Base-by-base conservation (phyloP, 345 rosid species). In the Salix viminalis region DNA sequence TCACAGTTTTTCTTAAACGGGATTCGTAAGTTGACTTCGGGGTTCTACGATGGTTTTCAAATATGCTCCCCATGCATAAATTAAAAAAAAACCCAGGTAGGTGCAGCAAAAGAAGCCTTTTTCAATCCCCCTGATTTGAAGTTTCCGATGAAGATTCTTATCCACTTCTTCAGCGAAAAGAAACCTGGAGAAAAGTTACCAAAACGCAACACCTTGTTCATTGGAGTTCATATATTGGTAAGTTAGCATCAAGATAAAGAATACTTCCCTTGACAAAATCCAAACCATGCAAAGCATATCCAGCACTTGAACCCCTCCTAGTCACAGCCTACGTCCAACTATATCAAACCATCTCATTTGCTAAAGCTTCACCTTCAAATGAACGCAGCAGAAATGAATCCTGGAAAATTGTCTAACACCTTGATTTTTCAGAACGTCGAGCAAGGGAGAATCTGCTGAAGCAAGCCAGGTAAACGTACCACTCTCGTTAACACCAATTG, bases 271-370 rank as follows among this genome's bases (percentile, higher is more conserved):
- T 86, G 78, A 72, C n/a, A 41, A 39, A 36, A 65, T 5, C 36
- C 18, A 26, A 19, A 67, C 60, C 79, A 80, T 83, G 85, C 86
- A 86, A 86, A 81, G 89, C 74, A 86, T 82, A 74, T 70, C 37
- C 30, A 73, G 79, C 84, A 81, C 85, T 73, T 83, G 69, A 26
- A 26, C 72, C 24, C 74, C 28, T 11, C 56, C 71, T 71, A 65
- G 4, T 66, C 60, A 58, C 18, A 66, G 26, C 83, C 82, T 60
- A 75, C 69, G 2, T 19, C 68, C 69, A 68, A 60, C 52, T 36
- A 23, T 19, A 37, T 1, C 44, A 78, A 66, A n/a, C 44, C 71
- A 15, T 69, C 70, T 24, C 65, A 41, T 67, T 71, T 30, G 48
- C 41, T 39, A n/a, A 56, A 41, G 72, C 79, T 73, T 82, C 77